Evolutionary conservation across 1,139 yeast species (phyloP).

Genomic region (Blastobotrys malaysiensis): DNA sequence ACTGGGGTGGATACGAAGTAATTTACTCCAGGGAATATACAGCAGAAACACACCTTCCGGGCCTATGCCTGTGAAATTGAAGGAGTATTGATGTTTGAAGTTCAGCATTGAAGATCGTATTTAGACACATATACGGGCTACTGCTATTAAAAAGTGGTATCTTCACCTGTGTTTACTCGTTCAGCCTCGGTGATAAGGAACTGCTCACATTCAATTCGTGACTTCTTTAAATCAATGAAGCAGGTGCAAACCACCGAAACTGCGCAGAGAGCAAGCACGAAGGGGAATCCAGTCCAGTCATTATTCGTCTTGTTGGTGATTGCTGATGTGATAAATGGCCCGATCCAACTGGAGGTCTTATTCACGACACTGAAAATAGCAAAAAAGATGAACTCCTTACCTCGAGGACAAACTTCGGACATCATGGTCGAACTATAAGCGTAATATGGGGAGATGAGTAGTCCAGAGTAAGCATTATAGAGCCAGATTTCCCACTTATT

Average conservation of each 20-base stretch:
- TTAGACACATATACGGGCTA: neutral
- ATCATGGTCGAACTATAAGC: constrained; percentile 19
- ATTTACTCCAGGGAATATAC: too few relatives aligned
- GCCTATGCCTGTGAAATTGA: too few relatives aligned
- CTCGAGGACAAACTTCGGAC: constrained; percentile 20
- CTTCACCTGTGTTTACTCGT: constrained; percentile 3
- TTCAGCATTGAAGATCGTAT: too few relatives aligned
- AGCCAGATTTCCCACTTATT: constrained; percentile 19
- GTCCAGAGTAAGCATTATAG: constrained; percentile 18
- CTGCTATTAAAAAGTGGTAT: neutral
- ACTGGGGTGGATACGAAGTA: neutral
- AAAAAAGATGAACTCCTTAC: constrained; percentile 19
- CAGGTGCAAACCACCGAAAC: constrained; percentile 2
- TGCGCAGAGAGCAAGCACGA: constrained; percentile 16
- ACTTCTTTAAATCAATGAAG: constrained; percentile 6
- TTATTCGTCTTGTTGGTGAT: constrained; percentile 16
- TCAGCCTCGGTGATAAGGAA: constrained; percentile 4
- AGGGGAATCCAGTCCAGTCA: constrained; percentile 19
- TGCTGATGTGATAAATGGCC: constrained; percentile 19
- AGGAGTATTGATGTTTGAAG: too few relatives aligned
- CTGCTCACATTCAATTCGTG: constrained; percentile 6
- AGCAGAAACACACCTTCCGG: too few relatives aligned
- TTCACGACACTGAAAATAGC: constrained; percentile 19
- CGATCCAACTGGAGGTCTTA: constrained; percentile 19
- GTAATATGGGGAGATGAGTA: constrained; percentile 18